Evolutionary conservation across 164 flowering plant genomes (phyloP).

Genomic region (Stephania yunnanensis): DNA sequence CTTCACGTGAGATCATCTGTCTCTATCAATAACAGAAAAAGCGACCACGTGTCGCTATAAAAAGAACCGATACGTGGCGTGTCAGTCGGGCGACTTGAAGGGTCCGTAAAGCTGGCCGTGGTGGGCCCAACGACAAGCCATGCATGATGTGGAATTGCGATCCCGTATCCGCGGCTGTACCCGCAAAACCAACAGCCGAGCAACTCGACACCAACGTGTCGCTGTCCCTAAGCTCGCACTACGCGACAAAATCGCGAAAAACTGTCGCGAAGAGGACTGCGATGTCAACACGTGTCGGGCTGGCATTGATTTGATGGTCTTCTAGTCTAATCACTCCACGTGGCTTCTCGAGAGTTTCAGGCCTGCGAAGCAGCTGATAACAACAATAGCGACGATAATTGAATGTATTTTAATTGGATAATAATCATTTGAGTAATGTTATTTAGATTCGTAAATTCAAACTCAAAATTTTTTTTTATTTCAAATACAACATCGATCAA

Average conservation of each 20-base stretch:
- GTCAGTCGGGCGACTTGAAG: neutral
- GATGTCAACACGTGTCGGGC: neutral
- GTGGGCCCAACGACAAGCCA: no score
- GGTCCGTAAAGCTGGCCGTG: neutral
- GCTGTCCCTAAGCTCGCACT: neutral
- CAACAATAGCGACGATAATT: neutral
- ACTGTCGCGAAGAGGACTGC: no score
- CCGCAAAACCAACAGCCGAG: neutral
- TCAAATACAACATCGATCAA: no score
- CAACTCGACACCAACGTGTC: neutral
- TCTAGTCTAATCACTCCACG: neutral
- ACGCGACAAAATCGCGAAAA: neutral
- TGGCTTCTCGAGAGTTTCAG: neutral
- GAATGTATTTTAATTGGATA: neutral
- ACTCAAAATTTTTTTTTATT: no score
- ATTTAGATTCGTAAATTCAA: no score
- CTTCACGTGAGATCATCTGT: neutral
- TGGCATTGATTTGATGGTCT: neutral
- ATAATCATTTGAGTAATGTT: no score
- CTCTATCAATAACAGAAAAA: neutral
- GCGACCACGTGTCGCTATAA: neutral
- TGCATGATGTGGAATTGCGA: no score
- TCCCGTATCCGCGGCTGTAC: neutral
- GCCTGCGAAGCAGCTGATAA: neutral
- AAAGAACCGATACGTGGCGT: neutral